Base-by-base conservation (phyloP, 148 eudicot species). In the Cornus kousa region DNA sequence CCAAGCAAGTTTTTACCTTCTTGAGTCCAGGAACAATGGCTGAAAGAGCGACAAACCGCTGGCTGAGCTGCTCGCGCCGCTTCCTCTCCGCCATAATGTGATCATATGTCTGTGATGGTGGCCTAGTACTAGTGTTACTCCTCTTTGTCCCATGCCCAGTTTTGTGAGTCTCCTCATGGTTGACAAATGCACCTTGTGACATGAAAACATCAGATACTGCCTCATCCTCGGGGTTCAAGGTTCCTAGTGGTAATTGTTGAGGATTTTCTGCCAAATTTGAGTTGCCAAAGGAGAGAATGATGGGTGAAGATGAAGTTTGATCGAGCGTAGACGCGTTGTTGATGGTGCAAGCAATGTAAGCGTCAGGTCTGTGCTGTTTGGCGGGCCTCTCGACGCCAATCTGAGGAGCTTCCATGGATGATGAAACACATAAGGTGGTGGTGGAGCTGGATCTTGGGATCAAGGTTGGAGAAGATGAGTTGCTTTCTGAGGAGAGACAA, bases 1-100 rank as follows among this genome's bases (percentile, higher is more conserved):
- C 28, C 28, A 28, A 28, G 28, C 28, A 28, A 28, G 28, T 55
- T 55, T 2, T 4, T 72, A 79, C 81, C 81, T 79, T 79, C 74
- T 79, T 79, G 11, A 79, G 76, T 28, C 81, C 81, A 40, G 81
- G 81, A 48, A 79, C 76, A 65, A 79, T 72, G 71, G 75, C 81
- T 4, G 81, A 73, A 65, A 79, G 81, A 64, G 74, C 75, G 17
- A 79, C 67, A 13, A 79, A 71, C 14, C 62, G 60, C 76, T 79
- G 76, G 40, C 73, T 79, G 64, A 79, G 81, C 39, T 72, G 73
- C 76, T 79, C 81, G 14, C 81, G 62, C 76, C 81, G 20, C 64
- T 73, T 79, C 57, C 81, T 72, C 71, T 79, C 81, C 2, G 81
- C 75, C 3, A 72, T 79, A 40, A 71, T 73, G 46, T 79, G 76